Conservation (phyloP, 495 filamentous ascomycete species). For the Jackrogersella multiformis region DNA sequence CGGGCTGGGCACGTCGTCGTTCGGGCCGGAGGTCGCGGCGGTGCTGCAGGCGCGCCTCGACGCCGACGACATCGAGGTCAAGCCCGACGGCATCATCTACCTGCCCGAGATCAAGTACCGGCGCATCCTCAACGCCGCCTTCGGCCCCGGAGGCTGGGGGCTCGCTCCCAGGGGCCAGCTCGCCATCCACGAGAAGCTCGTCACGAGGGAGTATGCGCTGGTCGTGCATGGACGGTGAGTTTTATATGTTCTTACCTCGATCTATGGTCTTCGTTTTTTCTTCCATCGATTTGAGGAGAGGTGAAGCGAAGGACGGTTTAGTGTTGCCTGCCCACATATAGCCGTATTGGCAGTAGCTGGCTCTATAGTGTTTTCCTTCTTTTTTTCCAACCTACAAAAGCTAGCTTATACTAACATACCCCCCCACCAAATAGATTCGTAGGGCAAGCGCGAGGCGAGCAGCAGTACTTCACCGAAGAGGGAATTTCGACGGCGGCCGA, state of each 20-base stretch:
- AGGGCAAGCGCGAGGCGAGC: conserved; percentile 91
- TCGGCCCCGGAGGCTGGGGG: conserved; percentile 96
- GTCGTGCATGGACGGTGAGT: conserved; percentile 88
- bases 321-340: no score
- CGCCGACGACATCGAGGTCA: conserved; percentile 88
- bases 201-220: conserved; percentile 95
- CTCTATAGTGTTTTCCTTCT: no score
- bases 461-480: conserved; percentile 91
- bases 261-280: not conserved
- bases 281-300: not conserved
- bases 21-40: conserved; percentile 77
- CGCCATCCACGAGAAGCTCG: conserved; percentile 84
- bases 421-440: conserved; percentile 69
- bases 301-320: not conserved
- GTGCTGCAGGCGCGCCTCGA: conserved; percentile 74
- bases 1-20: conserved; percentile 79
- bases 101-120: conserved; percentile 99
- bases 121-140: conserved; percentile 87
- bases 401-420: not conserved
- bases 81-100: conserved; percentile 95
- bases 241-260: not conserved
- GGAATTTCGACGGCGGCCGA: conserved; percentile 97
- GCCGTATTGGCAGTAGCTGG: no score
- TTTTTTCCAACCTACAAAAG: no score
- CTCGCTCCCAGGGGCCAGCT: conserved; percentile 90